Conservation (phyloP, 2,329 filamentous ascomycete species). For the Elsinoe necatrix region DNA sequence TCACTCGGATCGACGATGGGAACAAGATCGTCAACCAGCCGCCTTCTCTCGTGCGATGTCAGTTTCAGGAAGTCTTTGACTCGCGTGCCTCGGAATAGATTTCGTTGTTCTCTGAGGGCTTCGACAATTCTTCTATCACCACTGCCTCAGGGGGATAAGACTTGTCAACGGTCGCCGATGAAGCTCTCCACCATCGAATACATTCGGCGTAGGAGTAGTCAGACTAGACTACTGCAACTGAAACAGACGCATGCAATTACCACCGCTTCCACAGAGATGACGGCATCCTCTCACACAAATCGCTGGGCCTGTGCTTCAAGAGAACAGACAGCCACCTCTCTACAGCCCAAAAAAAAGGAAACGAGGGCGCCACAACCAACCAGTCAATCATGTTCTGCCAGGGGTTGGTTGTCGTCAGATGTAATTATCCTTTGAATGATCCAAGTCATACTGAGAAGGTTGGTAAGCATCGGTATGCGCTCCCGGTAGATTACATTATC, state of each 20-base stretch:
- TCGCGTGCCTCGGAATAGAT: not conserved
- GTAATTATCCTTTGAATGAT: not conserved
- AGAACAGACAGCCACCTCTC: conserved; percentile 7
- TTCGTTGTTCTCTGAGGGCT: not conserved
- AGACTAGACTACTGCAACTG: not conserved
- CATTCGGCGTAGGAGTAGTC: not conserved
- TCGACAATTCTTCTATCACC: not conserved
- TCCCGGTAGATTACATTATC: not conserved
- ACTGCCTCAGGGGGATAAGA: not conserved
- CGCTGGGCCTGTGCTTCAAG: conserved; percentile 1
- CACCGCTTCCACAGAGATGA: conserved; percentile 8
- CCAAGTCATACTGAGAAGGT: not conserved
- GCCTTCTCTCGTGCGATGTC: not conserved
- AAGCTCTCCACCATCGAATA: not conserved
- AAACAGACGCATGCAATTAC: conserved; percentile 6
- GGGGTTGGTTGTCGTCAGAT: not conserved
- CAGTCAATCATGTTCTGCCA: conserved; percentile 1
- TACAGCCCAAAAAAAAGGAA: not conserved
- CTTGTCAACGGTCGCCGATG: not conserved
- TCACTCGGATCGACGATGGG: conserved; percentile 7
- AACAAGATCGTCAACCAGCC: not conserved
- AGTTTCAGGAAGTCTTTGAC: conserved; percentile 9
- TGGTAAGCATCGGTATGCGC: no score
- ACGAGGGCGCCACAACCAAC: conserved; percentile 3
- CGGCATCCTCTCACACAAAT: conserved; percentile 9